Evolutionary conservation across 1,284 basidiomycete genomes (phyloP), one percentile per base, ranked within the genome.

Genomic region (Austroboletus rostrupii): DNA sequence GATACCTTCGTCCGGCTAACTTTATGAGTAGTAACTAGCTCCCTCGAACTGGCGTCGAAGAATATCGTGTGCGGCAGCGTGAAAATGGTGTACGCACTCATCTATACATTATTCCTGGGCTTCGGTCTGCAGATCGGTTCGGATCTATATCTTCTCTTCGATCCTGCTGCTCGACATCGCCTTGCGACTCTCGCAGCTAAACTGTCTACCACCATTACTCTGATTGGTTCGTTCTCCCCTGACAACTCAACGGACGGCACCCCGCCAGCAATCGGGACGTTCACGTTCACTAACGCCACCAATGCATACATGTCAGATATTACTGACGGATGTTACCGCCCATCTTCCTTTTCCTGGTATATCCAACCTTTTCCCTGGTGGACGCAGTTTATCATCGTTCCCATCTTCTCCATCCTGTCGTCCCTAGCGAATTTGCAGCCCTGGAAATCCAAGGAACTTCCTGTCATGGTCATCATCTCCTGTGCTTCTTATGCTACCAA

Each of bases 71-170:
- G 86, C 45, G 91, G 91, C 21, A 90, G 87, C 51, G 90, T 93
- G 51, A 89, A 90, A 66, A 90, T 93, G 88, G 88, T 92, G 19
- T 93, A 91, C 57, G 88, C 90, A 17, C 76, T 93, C 53, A 92
- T 93, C 47, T 93, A 92, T 63, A 91, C 90, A 0, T 73, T 93
- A n/a, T 92, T 92, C 67, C 69, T 93, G 61, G 91, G 91, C 2
- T 94, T 94, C 65, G 90, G 90, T 47, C 77, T 95, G 44, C 87
- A 92, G 55, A 90, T 94, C 52, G 91, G 91, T 33, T 91, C 87
- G 5, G 91, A 94, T 62, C 71, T 93, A 20, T 94, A 85, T 62
- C 83, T 91, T 49, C 76, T 93, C 21, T 72, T 93, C 52, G 90
- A 93, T 62, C 78, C 72, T 1, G 58, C 66, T 1, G 79, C 81